These are phyloP conservation scores for Bryoglossum gracile DNA, from an alignment of 495 filamentous ascomycete genomes.

Conservation along the genomic window DNA sequence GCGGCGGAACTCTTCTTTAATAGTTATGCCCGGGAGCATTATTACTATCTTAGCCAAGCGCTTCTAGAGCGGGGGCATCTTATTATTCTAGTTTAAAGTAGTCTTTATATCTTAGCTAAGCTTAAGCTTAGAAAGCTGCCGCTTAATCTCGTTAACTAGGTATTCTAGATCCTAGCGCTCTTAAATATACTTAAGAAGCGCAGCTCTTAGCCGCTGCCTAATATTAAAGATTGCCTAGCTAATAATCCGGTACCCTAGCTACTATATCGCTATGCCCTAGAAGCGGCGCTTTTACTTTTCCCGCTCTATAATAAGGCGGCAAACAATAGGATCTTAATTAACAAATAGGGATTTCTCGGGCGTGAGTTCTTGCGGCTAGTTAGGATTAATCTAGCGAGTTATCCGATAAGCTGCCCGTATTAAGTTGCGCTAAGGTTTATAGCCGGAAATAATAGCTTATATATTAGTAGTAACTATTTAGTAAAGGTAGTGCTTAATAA, in stretches of 20 bases:
- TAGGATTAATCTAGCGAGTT: slow-evolving; percentile 10
- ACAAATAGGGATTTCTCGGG: neutral
- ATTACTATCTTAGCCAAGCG: slow-evolving; percentile 30
- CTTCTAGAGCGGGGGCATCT: slow-evolving; percentile 24
- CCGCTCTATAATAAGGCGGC: slow-evolving; percentile 21
- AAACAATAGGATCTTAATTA: slow-evolving; percentile 11
- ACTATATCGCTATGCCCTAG: neutral
- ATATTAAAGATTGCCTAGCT: neutral
- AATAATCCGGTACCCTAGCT: neutral
- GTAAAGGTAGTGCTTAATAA: slow-evolving; percentile 31
- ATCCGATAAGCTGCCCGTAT: slow-evolving; percentile 30
- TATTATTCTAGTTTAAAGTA: slow-evolving; percentile 9
- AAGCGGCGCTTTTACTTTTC: slow-evolving; percentile 5
- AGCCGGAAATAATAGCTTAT: slow-evolving; percentile 28
- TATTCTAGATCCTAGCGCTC: slow-evolving; percentile 27
- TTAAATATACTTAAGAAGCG: slow-evolving; percentile 11
- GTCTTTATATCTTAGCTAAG: slow-evolving; percentile 24
- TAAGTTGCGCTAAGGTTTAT: slow-evolving; percentile 28
- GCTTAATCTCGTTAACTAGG: slow-evolving; percentile 28
- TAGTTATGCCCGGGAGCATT: slow-evolving; percentile 26
- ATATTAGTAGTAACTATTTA: slow-evolving; percentile 28
- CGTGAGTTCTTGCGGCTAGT: neutral
- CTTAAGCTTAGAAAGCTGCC: slow-evolving; percentile 24
- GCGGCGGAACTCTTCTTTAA: slow-evolving; percentile 30
- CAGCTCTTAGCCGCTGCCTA: neutral